Evolutionary conservation across 805 yeast genomes (phyloP).

Genomic region (Pichia nanzhaoensis): DNA sequence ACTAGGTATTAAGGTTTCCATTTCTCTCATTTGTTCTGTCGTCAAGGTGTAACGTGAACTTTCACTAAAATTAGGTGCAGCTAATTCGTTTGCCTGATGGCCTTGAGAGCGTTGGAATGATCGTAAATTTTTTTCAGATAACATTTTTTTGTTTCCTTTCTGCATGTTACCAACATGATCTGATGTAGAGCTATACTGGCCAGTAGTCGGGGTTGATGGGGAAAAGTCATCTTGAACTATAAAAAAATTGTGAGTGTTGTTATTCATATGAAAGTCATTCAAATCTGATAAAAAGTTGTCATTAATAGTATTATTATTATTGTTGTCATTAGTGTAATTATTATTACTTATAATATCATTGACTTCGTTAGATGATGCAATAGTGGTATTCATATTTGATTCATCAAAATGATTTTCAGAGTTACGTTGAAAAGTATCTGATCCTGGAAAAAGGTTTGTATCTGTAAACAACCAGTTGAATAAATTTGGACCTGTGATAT

Average conservation of each 20-base stretch:
- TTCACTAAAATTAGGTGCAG: conserved; percentile 6
- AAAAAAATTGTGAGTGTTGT: conserved; percentile 25
- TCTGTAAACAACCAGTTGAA: conserved; percentile 28
- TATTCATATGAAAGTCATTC: conserved; percentile 21
- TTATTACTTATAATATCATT: background rate
- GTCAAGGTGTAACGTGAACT: conserved; percentile 13
- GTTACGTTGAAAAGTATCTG: background rate
- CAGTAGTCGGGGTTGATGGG: conserved; percentile 16
- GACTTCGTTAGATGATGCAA: background rate
- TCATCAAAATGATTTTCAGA: conserved; percentile 5
- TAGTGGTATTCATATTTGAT: background rate
- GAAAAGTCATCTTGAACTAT: conserved; percentile 26
- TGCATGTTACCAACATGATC: background rate
- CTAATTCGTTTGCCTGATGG: conserved; percentile 5
- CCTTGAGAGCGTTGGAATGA: conserved; percentile 16
- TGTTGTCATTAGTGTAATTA: background rate
- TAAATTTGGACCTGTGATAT: conserved; percentile 10
- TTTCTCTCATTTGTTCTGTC: conserved; percentile 19
- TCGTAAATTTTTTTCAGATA: conserved; percentile 1
- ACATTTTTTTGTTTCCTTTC: background rate
- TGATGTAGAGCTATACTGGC: conserved; percentile 7
- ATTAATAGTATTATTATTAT: background rate
- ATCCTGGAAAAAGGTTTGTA: background rate
- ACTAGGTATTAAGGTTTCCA: conserved; percentile 23
- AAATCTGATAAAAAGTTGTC: conserved; percentile 18